A percentile compares a stretch with the other conserved stretches of the same genome.
phyloP scores from a whole-genome alignment of 2,329 filamentous ascomycete genomes.

The Plenodomus biglobosus region DNA sequence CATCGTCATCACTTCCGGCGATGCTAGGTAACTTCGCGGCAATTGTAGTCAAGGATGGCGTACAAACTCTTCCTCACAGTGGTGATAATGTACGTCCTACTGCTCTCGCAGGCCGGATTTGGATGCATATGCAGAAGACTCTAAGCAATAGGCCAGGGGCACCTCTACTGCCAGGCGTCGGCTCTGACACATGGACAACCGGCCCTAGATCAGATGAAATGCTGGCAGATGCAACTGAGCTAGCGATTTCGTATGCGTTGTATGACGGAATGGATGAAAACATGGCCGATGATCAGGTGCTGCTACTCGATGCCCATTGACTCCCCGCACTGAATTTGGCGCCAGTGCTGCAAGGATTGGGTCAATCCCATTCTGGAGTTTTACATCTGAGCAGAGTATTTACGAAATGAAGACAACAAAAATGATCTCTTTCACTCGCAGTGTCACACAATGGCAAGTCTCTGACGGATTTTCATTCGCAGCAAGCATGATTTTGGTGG shows the following conservation, averaged over 20 bases:
- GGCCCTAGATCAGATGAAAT: constrained; percentile 10
- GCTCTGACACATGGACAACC: not conserved
- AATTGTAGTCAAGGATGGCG: not conserved
- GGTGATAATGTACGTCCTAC: not conserved
- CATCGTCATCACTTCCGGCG: not conserved
- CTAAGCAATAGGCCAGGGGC: not conserved
- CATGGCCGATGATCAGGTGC: not conserved
- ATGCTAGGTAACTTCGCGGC: not conserved
- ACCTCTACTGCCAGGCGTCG: constrained; percentile 7
- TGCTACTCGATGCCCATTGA: not conserved
- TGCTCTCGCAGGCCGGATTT: not conserved
- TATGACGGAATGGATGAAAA: not conserved
- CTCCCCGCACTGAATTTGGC: too few species aligned
- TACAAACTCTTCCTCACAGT: not conserved
- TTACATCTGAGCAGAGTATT: too few species aligned
- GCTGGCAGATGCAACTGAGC: constrained; percentile 4
- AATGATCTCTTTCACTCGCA: too few species aligned
- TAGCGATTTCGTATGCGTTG: not conserved
- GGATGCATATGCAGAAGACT: not conserved
- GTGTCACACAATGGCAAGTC: too few species aligned
- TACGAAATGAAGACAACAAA: too few species aligned
- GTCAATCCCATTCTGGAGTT: too few species aligned
- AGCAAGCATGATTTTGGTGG: too few species aligned
- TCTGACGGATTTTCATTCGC: too few species aligned
- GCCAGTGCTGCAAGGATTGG: too few species aligned